Evolutionary conservation across 2,329 filamentous ascomycete genomes (phyloP), one percentile per base, ranked within the genome.

Genomic region (Zymoseptoria crescenta): DNA sequence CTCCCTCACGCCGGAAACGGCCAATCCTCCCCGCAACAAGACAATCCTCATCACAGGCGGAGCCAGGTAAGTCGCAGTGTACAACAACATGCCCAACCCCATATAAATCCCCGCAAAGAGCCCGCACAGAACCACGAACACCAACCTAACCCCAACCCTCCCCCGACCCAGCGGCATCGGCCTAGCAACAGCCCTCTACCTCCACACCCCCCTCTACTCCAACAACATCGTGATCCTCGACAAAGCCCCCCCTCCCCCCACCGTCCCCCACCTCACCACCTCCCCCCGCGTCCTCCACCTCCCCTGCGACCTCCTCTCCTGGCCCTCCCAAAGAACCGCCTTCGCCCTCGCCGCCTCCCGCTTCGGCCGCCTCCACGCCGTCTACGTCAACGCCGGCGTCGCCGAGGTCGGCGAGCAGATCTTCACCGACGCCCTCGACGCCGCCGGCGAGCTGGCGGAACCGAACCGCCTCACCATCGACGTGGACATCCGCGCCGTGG

Each of bases 371-470:
- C 75, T 80, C 49, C 76, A 78, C 56, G 70, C 69, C 48, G 77
- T 80, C 13, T 81, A 79, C 62, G 75, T 80, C 52, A 80, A 80
- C 56, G 78, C 79, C 4, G 79, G 79, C 0, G 76, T 80, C 24
- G 72, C 75, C 28, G 79, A 81, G 62, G 72, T 77, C 54, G 71
- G 72, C 49, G 78, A 80, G 52, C 77, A 80, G 61, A 79, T 81
- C 68, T 81, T 80, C 71, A 75, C 72, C 4, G 77, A 79, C 55
- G 70, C 74, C 8, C 54, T 76, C 4, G 77, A 80, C 55, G 59
- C 49, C 0, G 57, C 72, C 4, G 78, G 77, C 0, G 65, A 76
- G 59, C 66, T 80, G n/a, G 70, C 71, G 52, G 77, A 77, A 66
- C 78, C 78, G 8, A 76, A 80, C 61, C 70, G 75, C 20, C 67